Conservation (phyloP, 768 basidiomycete genomes). For the Filobasidium floriforme region DNA sequence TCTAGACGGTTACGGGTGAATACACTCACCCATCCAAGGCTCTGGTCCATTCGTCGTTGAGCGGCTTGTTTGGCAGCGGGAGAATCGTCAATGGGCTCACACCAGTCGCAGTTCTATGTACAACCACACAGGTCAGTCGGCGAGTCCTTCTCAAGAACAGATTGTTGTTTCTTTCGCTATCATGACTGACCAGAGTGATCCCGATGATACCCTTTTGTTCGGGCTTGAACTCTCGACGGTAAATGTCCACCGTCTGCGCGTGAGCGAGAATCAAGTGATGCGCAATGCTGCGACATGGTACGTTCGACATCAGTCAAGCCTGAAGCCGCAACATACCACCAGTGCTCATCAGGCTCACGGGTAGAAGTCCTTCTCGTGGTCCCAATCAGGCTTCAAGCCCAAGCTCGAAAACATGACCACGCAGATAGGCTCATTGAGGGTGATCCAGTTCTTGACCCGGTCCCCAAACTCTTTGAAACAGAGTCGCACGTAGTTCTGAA, state of each 20-base stretch:
- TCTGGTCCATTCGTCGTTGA: slow-evolving; percentile 64
- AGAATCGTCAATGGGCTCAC: slow-evolving; percentile 11
- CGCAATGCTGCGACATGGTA: slow-evolving; percentile 51
- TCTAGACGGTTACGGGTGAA: not conserved
- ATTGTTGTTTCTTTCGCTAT: slow-evolving; percentile 61
- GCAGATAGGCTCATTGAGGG: slow-evolving; percentile 25
- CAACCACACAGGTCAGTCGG: not conserved
- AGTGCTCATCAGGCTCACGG: slow-evolving; percentile 2
- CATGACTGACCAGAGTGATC: slow-evolving; percentile 66
- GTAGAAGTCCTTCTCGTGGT: slow-evolving; percentile 15
- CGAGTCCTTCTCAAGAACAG: slow-evolving; percentile 43
- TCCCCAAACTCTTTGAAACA: slow-evolving; percentile 70
- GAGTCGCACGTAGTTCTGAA: slow-evolving; percentile 55
- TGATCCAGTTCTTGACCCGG: slow-evolving; percentile 63
- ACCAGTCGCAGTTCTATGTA: slow-evolving; percentile 23
- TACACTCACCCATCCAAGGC: slow-evolving; percentile 51
- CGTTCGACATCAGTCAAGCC: not conserved
- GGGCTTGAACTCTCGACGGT: slow-evolving; percentile 60
- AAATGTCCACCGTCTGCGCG: slow-evolving; percentile 59
- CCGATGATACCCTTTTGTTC: slow-evolving; percentile 62
- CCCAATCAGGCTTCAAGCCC: slow-evolving; percentile 20
- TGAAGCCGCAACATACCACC: not conserved
- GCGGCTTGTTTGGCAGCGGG: slow-evolving; percentile 58
- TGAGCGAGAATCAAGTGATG: slow-evolving; percentile 65
- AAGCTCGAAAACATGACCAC: slow-evolving; percentile 22